Evolutionary conservation across 306 rosid species (phyloP).

Genomic region (Comarum palustre): DNA sequence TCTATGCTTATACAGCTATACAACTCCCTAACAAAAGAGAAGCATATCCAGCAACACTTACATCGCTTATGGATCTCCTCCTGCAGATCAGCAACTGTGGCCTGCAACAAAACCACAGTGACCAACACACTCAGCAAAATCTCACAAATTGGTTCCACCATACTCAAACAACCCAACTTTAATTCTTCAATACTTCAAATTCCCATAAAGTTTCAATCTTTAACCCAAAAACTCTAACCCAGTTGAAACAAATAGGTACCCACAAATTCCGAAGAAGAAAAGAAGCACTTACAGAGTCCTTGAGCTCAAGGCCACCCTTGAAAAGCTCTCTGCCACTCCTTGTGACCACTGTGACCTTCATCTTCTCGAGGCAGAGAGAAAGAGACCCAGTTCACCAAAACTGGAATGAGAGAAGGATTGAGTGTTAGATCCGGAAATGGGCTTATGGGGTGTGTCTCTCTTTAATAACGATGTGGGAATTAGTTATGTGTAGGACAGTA

Average conservation of each 20-base stretch:
- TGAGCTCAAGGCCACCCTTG: slow-evolving; percentile 75
- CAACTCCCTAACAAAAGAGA: slow-evolving; percentile 10
- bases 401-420: slow-evolving; percentile 15
- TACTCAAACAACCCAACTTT: background rate
- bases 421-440: slow-evolving; percentile 7
- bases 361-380: slow-evolving; percentile 31
- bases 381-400: slow-evolving; percentile 31
- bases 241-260: background rate
- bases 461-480: background rate
- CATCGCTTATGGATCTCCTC: slow-evolving; percentile 75
- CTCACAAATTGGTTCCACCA: slow-evolving; percentile 10
- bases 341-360: slow-evolving; percentile 80
- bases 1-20: background rate
- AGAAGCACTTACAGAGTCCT: slow-evolving; percentile 59
- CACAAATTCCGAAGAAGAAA: background rate
- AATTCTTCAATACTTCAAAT: background rate
- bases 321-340: slow-evolving; percentile 78
- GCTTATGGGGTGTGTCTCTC: background rate
- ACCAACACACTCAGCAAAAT: slow-evolving; percentile 18
- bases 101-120: slow-evolving; percentile 45
- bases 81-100: slow-evolving; percentile 92
- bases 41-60: slow-evolving; percentile 38
- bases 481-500: slow-evolving; percentile 7
- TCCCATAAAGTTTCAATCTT: slow-evolving; percentile 10
- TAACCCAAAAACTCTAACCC: background rate